Conservation (phyloP, 139 green algal genomes). For the Haematococcus lacustris region DNA sequence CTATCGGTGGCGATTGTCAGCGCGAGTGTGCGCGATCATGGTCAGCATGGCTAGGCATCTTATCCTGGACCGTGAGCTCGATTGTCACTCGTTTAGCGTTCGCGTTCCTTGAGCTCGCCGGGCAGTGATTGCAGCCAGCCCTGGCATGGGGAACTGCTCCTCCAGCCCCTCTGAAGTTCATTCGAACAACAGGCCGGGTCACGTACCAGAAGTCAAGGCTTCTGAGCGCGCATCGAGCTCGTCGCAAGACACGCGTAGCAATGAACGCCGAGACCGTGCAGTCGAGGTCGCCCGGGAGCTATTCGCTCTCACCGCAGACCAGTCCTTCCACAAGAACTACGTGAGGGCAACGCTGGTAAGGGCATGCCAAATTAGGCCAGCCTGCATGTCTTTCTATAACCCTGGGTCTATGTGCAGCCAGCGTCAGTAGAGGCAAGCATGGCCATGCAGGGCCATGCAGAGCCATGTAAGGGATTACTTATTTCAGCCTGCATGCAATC, state of each 20-base stretch:
- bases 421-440: no score
- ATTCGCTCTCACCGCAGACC: conserved; percentile 1
- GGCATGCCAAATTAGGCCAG: neutral
- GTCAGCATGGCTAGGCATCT: no score
- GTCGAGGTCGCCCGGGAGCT: conserved; percentile 10
- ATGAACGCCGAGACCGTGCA: conserved; percentile 1
- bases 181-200: neutral
- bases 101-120: no score
- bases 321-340: conserved; percentile 3
- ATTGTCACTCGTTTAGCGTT: no score
- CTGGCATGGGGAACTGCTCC: neutral
- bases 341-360: neutral
- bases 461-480: neutral
- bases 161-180: neutral
- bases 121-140: no score
- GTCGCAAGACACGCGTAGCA: neutral
- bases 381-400: no score
- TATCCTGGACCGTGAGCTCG: no score
- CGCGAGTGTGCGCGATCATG: no score
- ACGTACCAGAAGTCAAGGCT: neutral
- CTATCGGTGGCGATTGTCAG: no score
- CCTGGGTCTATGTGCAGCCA: no score
- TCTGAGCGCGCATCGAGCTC: neutral
- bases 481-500: no score
- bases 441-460: no score